A percentile compares a stretch with the other conserved stretches of the same genome.
phyloP scores from a whole-genome alignment of 352 stramenopile species.

The Globisporangium ultimum region DNA sequence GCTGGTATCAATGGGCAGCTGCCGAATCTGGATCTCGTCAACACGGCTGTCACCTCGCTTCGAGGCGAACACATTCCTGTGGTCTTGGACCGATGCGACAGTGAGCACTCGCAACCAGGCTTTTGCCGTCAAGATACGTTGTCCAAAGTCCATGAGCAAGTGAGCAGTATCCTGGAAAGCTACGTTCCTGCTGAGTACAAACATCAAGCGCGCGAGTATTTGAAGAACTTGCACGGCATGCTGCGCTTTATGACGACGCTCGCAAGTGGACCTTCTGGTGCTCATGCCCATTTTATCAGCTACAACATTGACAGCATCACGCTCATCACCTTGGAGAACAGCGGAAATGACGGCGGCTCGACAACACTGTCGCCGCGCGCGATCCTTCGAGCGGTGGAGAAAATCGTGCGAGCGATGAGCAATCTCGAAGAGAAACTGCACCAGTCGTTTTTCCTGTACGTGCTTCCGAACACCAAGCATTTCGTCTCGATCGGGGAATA shows the following conservation, averaged over 20 bases:
- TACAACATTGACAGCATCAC: conserved; percentile 88
- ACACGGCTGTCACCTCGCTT: conserved; percentile 60
- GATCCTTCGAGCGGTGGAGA: conserved; percentile 53
- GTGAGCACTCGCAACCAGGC: conserved; percentile 8
- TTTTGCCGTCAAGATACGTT: conserved; percentile 13
- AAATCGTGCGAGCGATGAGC: conserved; percentile 74
- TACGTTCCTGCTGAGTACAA: conserved; percentile 19
- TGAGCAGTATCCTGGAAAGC: conserved; percentile 1
- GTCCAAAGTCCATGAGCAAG: conserved; percentile 1
- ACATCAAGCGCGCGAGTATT: conserved; percentile 29
- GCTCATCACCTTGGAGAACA: conserved; percentile 31
- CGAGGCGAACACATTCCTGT: conserved; percentile 41
- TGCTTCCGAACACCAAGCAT: conserved; percentile 61
- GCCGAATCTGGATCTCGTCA: conserved; percentile 85
- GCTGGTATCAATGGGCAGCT: conserved; percentile 82
- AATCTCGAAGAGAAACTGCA: conserved; percentile 89
- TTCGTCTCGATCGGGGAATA: conserved; percentile 90
- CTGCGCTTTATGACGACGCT: conserved; percentile 81
- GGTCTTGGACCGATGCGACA: conserved; percentile 41
- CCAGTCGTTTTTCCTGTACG: conserved; percentile 87
- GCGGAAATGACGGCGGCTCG: conserved; percentile 4
- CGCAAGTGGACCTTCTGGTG: conserved; percentile 50
- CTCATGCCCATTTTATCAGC: conserved; percentile 76
- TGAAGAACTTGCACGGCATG: conserved; percentile 60
- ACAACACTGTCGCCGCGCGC: conserved; percentile 27